Conservation (phyloP, 2,329 filamentous ascomycete species). For the Cryphonectria naterciae region DNA sequence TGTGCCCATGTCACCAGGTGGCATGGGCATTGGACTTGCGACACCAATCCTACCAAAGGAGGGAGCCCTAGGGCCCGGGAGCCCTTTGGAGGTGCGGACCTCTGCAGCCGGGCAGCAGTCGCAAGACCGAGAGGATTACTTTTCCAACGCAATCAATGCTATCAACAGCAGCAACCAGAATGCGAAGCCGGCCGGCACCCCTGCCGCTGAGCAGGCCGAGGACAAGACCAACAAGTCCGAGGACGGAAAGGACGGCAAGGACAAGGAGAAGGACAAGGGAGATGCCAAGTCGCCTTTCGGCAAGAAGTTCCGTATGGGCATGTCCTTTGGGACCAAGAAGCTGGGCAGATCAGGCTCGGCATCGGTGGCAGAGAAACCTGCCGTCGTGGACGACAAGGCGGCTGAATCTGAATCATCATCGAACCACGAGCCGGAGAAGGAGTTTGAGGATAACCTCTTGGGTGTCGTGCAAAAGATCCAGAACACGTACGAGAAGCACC, state of each 20-base stretch:
- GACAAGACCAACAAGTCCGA: slow-evolving; percentile 50
- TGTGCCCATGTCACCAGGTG: slow-evolving; percentile 70
- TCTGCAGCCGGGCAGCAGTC: slow-evolving; percentile 65
- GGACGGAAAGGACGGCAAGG: slow-evolving; percentile 58
- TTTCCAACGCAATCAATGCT: slow-evolving; percentile 63
- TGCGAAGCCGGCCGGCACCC: slow-evolving; percentile 52
- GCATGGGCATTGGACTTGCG: slow-evolving; percentile 74
- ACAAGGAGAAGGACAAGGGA: slow-evolving; percentile 50
- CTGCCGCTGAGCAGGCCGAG: slow-evolving; percentile 48
- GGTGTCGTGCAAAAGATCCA: slow-evolving; percentile 75
- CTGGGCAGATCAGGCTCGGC: slow-evolving; percentile 70
- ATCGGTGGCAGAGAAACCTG: slow-evolving; percentile 72
- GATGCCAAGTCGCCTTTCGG: slow-evolving; percentile 69
- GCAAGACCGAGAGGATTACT: slow-evolving; percentile 75
- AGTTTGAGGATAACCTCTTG: slow-evolving; percentile 74
- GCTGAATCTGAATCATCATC: slow-evolving; percentile 68
- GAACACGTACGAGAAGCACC: slow-evolving; percentile 71
- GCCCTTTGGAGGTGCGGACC: slow-evolving; percentile 57
- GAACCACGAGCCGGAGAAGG: slow-evolving; percentile 63
- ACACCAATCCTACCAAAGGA: slow-evolving; percentile 66
- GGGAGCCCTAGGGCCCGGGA: slow-evolving; percentile 42
- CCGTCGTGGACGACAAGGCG: slow-evolving; percentile 74
- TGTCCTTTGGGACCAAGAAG: slow-evolving; percentile 83
- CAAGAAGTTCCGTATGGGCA: slow-evolving; percentile 81
- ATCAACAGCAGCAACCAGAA: slow-evolving; percentile 51